phyloP scores from a whole-genome alignment of 1,284 basidiomycete genomes.

The Cystobasidium pallidum region DNA sequence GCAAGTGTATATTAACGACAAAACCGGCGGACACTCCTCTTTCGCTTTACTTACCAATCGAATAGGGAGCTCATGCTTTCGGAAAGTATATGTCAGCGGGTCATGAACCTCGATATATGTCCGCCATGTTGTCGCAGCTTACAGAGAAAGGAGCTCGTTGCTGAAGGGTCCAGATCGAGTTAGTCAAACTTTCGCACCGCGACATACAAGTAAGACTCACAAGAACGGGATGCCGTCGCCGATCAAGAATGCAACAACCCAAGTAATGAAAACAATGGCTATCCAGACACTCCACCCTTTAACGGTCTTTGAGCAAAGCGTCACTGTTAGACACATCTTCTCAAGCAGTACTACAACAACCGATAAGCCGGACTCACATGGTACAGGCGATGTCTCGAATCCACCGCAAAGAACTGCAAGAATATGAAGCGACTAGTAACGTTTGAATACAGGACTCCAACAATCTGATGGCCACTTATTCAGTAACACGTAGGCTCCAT shows the following conservation, averaged over 20 bases:
- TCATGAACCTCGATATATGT: too few relatives aligned
- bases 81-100: background rate
- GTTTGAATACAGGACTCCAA: conserved; percentile 57
- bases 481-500: background rate
- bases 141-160: conserved; percentile 39
- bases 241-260: conserved; percentile 67
- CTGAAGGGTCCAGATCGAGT: background rate
- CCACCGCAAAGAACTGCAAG: conserved; percentile 60
- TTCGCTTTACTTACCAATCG: conserved; percentile 10
- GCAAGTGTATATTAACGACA: background rate
- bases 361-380: conserved; percentile 50
- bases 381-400: conserved; percentile 46
- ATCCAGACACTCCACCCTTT: conserved; percentile 67
- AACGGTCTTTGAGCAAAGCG: conserved; percentile 62
- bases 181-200: background rate
- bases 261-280: conserved; percentile 63
- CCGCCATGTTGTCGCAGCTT: too few relatives aligned
- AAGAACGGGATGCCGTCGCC: conserved; percentile 62
- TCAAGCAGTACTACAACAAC: background rate
- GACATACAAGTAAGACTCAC: conserved; percentile 47
- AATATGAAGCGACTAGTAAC: conserved; percentile 63
- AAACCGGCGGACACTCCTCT: too few relatives aligned
- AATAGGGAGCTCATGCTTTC: conserved; percentile 23
- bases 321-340: background rate
- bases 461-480: conserved; percentile 46